Conservation (phyloP, 2,329 filamentous ascomycete genomes). For the Colletotrichum eleusines region DNA sequence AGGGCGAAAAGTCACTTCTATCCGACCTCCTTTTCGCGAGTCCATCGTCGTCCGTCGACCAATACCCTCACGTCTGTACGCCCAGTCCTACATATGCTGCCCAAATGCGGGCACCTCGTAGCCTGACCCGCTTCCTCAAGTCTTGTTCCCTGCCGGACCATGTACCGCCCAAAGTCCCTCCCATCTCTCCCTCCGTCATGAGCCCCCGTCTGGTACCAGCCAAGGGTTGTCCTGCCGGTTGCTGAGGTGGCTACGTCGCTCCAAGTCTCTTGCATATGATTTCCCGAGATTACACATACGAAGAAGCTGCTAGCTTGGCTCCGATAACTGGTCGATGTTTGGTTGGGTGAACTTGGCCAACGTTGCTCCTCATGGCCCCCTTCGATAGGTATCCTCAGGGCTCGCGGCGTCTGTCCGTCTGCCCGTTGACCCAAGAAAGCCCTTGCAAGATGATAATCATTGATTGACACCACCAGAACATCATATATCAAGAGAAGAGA, state of each 20-base stretch:
- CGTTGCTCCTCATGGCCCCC: slow-evolving; percentile 28
- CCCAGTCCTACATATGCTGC: slow-evolving; percentile 23
- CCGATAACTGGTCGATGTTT: slow-evolving; percentile 54
- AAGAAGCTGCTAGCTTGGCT: slow-evolving; percentile 40
- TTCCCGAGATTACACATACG: slow-evolving; percentile 51
- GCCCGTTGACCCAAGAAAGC: slow-evolving; percentile 36
- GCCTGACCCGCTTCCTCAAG: slow-evolving; percentile 13
- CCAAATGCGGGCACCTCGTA: slow-evolving; percentile 34
- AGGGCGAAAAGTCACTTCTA: slow-evolving; percentile 29
- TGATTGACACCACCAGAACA: slow-evolving; percentile 43
- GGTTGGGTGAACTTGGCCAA: slow-evolving; percentile 49
- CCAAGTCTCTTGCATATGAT: slow-evolving; percentile 50
- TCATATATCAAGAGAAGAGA: slow-evolving; percentile 21
- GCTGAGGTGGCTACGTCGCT: slow-evolving; percentile 48
- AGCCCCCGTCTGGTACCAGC: slow-evolving; percentile 22
- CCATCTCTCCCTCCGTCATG: slow-evolving; percentile 19
- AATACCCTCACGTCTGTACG: slow-evolving; percentile 9
- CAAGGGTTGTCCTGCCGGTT: slow-evolving; percentile 47
- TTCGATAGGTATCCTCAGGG: slow-evolving; percentile 33
- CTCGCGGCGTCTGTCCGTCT: slow-evolving; percentile 32
- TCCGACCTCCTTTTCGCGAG: slow-evolving; percentile 21
- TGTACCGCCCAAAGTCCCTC: slow-evolving; percentile 20
- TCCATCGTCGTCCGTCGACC: slow-evolving; percentile 5
- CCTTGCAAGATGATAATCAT: slow-evolving; percentile 38
- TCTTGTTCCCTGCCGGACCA: slow-evolving; percentile 17